Conservation (phyloP, 2,329 filamentous ascomycete species). For the Diaporthe humulicola region DNA sequence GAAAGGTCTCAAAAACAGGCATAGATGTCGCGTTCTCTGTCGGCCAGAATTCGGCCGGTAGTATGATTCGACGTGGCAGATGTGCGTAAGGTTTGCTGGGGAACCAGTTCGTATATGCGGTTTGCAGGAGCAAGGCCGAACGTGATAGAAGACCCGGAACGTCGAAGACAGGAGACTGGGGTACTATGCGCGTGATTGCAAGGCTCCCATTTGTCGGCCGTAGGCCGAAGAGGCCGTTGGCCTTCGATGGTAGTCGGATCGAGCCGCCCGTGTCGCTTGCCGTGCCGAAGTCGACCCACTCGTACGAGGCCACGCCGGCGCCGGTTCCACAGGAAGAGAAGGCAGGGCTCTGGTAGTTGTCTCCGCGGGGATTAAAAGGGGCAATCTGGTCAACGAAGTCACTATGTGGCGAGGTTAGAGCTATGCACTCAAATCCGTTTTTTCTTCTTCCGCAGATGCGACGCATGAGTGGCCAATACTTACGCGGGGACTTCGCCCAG, state of each 20-base stretch:
- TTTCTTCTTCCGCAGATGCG: not conserved
- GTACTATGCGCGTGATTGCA: not conserved
- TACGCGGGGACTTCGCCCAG: not conserved
- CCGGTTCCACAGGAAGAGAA: constrained; percentile 8
- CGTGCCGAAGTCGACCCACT: constrained; percentile 6
- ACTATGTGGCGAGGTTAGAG: not conserved
- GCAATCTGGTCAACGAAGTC: constrained; percentile 4
- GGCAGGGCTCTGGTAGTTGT: constrained; percentile 9
- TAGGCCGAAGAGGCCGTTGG: constrained; percentile 1
- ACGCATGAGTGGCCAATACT: not conserved
- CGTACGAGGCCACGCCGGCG: constrained; percentile 13
- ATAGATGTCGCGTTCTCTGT: constrained; percentile 2
- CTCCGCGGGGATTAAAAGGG: constrained; percentile 6
- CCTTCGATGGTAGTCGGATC: not conserved
- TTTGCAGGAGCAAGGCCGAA: not conserved
- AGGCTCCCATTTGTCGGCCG: constrained; percentile 4
- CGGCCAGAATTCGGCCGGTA: constrained; percentile 1
- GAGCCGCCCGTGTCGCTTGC: constrained; percentile 7
- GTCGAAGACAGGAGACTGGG: constrained; percentile 3
- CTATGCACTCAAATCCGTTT: not conserved
- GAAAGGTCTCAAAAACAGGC: constrained; percentile 2
- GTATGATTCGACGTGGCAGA: not conserved
- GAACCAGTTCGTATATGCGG: constrained; percentile 10
- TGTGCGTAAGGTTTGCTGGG: constrained; percentile 6
- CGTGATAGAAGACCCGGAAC: constrained; percentile 4